These are phyloP conservation scores for Diaporthe citrichinensis DNA, from an alignment of 2,329 filamentous ascomycete species.

Conservation along the genomic window DNA sequence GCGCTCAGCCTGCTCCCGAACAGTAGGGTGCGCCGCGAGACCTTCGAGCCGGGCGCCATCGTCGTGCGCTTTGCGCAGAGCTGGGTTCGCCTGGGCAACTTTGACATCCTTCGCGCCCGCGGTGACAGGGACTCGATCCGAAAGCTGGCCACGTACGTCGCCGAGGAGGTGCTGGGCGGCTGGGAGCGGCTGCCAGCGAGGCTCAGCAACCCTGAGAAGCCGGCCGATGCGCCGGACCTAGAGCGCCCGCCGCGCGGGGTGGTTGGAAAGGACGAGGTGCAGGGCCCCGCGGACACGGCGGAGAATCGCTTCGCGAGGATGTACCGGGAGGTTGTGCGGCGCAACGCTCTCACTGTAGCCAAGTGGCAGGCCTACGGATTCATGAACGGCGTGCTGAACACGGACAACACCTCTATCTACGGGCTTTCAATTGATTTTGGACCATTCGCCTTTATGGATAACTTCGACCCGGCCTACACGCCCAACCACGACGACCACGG, in stretches of 20 bases:
- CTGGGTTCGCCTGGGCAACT: slow-evolving; percentile 95
- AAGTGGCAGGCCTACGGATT: slow-evolving; percentile 99
- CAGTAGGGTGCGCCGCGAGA: slow-evolving; percentile 81
- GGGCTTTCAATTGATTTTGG: slow-evolving; percentile 95
- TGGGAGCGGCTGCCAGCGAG: slow-evolving; percentile 86
- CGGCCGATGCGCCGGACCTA: slow-evolving; percentile 56
- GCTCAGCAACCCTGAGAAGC: slow-evolving; percentile 65
- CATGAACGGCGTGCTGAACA: slow-evolving; percentile 98
- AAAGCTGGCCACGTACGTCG: slow-evolving; percentile 83
- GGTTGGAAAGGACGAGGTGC: slow-evolving; percentile 64
- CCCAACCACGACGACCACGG: slow-evolving; percentile 96
- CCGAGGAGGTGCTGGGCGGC: slow-evolving; percentile 87
- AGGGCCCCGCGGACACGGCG: slow-evolving; percentile 77
- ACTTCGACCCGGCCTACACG: slow-evolving; percentile 94
- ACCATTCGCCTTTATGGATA: slow-evolving; percentile 97
- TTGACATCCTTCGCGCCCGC: slow-evolving; percentile 88
- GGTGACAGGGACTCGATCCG: slow-evolving; percentile 83
- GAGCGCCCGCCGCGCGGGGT: slow-evolving; percentile 65
- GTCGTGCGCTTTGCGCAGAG: slow-evolving; percentile 91
- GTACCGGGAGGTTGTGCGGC: slow-evolving; percentile 87
- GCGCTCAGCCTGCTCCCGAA: slow-evolving; percentile 84
- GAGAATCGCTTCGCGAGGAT: slow-evolving; percentile 91
- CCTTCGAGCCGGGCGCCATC: slow-evolving; percentile 89
- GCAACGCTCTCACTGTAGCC: slow-evolving; percentile 90
- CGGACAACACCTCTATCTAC: slow-evolving; percentile 94